Evolutionary conservation across 805 yeast species (phyloP).

Genomic region (Ogataea paradorogensis): DNA sequence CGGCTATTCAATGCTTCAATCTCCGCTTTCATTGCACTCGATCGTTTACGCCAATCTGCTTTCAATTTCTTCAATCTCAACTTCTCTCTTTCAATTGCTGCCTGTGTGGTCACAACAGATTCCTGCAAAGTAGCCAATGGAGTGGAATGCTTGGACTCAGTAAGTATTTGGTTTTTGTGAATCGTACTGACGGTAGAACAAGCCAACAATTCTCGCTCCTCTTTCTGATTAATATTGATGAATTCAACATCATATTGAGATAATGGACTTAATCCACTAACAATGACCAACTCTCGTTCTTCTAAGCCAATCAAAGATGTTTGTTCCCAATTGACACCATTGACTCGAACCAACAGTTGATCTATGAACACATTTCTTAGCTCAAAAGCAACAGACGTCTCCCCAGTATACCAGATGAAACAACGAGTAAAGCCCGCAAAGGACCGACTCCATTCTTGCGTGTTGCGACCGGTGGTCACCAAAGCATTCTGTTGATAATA

Average conservation of each 20-base stretch:
- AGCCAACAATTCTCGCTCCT: slow-evolving; percentile 31
- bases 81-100: slow-evolving; percentile 55
- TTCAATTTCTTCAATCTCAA: slow-evolving; percentile 53
- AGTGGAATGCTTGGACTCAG: slow-evolving; percentile 37
- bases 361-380: slow-evolving; percentile 43
- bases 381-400: slow-evolving; percentile 51
- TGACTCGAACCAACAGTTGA: slow-evolving; percentile 48
- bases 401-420: slow-evolving; percentile 49
- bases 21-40: slow-evolving; percentile 50
- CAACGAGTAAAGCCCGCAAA: slow-evolving; percentile 30
- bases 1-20: slow-evolving; percentile 51
- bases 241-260: slow-evolving; percentile 62
- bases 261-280: slow-evolving; percentile 62
- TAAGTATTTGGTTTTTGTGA: slow-evolving; percentile 31
- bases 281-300: slow-evolving; percentile 51
- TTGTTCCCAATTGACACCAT: slow-evolving; percentile 70
- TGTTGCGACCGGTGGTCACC: slow-evolving; percentile 34
- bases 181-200: slow-evolving; percentile 35
- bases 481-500: slow-evolving; percentile 35
- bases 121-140: slow-evolving; percentile 66
- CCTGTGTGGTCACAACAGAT: slow-evolving; percentile 61
- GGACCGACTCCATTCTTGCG: slow-evolving; percentile 27
- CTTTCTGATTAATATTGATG: slow-evolving; percentile 32
- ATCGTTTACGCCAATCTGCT: slow-evolving; percentile 55
- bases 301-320: slow-evolving; percentile 48